Conservation (phyloP, 2,329 filamentous ascomycete species). For the Scopulariopsis brevicaulis region DNA sequence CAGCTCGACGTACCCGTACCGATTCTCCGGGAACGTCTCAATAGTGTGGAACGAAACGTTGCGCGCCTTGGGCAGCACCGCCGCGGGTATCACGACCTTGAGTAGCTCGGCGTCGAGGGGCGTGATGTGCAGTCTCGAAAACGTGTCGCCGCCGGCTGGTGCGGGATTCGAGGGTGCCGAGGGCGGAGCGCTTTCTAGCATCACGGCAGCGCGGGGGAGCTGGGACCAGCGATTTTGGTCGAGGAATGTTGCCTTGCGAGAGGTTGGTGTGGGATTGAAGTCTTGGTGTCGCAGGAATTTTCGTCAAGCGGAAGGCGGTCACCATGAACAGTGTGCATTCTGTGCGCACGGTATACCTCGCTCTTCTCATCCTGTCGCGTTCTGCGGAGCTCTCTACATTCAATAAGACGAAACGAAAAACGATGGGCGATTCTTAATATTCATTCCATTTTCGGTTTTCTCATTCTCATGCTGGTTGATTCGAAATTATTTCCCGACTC, state of each 20-base stretch:
- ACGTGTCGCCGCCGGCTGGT: background rate
- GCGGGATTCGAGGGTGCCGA: background rate
- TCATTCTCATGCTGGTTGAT: no score
- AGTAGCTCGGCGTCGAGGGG: slow-evolving; percentile 71
- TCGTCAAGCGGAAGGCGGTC: background rate
- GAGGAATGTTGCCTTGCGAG: background rate
- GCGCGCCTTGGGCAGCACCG: slow-evolving; percentile 53
- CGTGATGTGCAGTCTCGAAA: slow-evolving; percentile 60
- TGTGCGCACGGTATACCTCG: background rate
- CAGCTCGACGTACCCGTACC: slow-evolving; percentile 83
- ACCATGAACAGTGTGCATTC: background rate
- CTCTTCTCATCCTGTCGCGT: no score
- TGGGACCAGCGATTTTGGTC: background rate
- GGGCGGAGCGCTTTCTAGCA: background rate
- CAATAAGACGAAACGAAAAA: no score
- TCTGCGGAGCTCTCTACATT: no score
- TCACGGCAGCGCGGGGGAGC: background rate
- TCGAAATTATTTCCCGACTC: no score
- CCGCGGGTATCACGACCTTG: slow-evolving; percentile 57
- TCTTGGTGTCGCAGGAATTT: background rate
- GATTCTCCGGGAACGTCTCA: slow-evolving; percentile 79
- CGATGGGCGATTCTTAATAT: no score
- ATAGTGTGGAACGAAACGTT: slow-evolving; percentile 83
- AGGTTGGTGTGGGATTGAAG: background rate
- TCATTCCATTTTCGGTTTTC: no score